Evolutionary conservation across 805 yeast genomes (phyloP), one percentile per base, ranked within the genome.

Genomic region (Kazachstania viticola): DNA sequence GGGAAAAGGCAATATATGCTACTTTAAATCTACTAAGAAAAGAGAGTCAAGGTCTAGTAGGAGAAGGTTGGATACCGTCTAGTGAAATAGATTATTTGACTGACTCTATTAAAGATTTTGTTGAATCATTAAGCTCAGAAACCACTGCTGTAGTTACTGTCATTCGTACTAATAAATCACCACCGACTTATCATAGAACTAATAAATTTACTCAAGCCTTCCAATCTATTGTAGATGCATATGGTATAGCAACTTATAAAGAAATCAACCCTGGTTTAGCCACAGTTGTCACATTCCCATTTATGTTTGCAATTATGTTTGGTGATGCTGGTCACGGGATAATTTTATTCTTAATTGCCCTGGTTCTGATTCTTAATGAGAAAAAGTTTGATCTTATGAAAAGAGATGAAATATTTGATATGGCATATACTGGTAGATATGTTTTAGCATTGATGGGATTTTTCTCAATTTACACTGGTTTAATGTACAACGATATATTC

Each of bases 261-360:
- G 98, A 91, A 58, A 91, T 91, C 18, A 91, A 91, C 56, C 95
- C 98, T 4, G 98, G 94, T 33, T 64, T 91, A 41, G 88, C 98
- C 4, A 88, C 98, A 1, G 73, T 84, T 29, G 79, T 91, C 17
- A 91, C 98, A 0, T 91, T 91, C 65, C 98, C 98, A 16, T 91
- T 91, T 57, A 81, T 91, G 94, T 91, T 91, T 62, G 96, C 98
- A 18, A 79, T 91, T 48, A 91, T 91, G 98, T 91, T 91, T 65
- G 98, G 98, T 65, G 98, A 91, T 64, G 55, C 87, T 37, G 98
- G 98, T 12, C 98, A 91, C 62, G 98, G 98, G 5, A 70, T 85
- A 37, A 71, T 91, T 29, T 64, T 91, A 56, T 69, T 79, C 33
- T 56, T 79, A 35, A 82, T 84, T 13, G 94, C 93, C 1, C 59